Evolutionary conservation across 495 filamentous ascomycete species (phyloP), one percentile per base, ranked within the genome.

Genomic region (Rusavskia elegans): DNA sequence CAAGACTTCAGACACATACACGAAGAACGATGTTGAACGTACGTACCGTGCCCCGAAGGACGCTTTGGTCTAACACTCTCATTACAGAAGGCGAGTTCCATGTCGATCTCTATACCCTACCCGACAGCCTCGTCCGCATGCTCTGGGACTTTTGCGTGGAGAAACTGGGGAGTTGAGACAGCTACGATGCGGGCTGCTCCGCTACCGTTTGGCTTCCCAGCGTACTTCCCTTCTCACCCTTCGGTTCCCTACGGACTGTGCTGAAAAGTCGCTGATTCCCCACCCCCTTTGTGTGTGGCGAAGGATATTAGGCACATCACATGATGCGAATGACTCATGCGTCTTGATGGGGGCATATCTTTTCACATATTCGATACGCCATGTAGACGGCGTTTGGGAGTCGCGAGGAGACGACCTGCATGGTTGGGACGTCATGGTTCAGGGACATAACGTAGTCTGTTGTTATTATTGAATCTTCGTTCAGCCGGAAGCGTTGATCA

Each of bases 1-100:
- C 64, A 97, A 97, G 73, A 79, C 79, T 0, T 73, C 83, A 1
- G 86, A 92, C 32, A 95, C 92, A 1, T 95, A 95, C 64, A 89
- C 87, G 39, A 94, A 94, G 70, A 97, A 96, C 55, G 94, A 99
- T 66, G 78, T 95, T 39, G 93, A 99, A 57, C 81, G 87, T 90
- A 68, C 71, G 85, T 74, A 35, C n/a, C n/a, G n/a, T n/a, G n/a
- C n/a, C n/a, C n/a, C n/a, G n/a, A n/a, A n/a, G n/a, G n/a, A n/a
- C n/a, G n/a, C n/a, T n/a, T n/a, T n/a, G n/a, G n/a, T n/a, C n/a
- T n/a, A n/a, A n/a, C n/a, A n/a, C 54, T 41, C 39, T 17, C 27
- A 16, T 44, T 35, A 42, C 64, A 92, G 87, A 86, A 63, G 93
- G 93, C 56, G 93, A 99, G 68, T 99, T 99, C 73, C 90, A 95